Conservation (phyloP, 2,329 filamentous ascomycete genomes). For the Calonectria honghensis region DNA sequence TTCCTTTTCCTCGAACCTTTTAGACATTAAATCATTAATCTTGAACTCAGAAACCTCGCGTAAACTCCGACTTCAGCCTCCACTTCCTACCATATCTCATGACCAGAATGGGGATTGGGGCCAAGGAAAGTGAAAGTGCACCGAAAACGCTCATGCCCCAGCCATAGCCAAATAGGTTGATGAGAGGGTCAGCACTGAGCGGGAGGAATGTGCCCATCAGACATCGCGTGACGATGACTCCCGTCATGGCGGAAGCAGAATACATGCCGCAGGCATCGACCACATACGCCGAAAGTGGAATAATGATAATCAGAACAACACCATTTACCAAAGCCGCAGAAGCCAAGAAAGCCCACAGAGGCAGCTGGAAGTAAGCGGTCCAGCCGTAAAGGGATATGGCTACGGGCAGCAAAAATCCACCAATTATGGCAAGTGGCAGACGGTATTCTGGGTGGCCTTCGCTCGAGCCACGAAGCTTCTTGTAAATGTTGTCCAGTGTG, state of each 20-base stretch:
- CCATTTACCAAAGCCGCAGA: background rate
- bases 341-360: conserved; percentile 1
- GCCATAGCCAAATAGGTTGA: background rate
- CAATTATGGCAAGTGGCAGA: background rate
- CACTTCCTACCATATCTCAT: conserved; percentile 17
- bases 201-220: conserved; percentile 14
- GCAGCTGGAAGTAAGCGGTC: background rate
- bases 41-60: background rate
- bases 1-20: background rate
- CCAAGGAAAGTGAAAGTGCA: background rate
- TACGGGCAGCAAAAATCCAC: background rate
- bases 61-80: conserved; percentile 5
- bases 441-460: conserved; percentile 10
- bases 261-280: conserved; percentile 16
- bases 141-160: conserved; percentile 13
- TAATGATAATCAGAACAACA: background rate
- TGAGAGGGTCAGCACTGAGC: background rate
- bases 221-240: conserved; percentile 10
- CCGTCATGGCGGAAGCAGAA: conserved; percentile 4
- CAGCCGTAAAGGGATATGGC: conserved; percentile 1
- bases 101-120: background rate
- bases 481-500: conserved; percentile 11
- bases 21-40: background rate
- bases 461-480: background rate
- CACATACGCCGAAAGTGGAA: conserved; percentile 1